Base-by-base conservation (phyloP, 1,284 basidiomycete genomes). In the Boletus mariae region DNA sequence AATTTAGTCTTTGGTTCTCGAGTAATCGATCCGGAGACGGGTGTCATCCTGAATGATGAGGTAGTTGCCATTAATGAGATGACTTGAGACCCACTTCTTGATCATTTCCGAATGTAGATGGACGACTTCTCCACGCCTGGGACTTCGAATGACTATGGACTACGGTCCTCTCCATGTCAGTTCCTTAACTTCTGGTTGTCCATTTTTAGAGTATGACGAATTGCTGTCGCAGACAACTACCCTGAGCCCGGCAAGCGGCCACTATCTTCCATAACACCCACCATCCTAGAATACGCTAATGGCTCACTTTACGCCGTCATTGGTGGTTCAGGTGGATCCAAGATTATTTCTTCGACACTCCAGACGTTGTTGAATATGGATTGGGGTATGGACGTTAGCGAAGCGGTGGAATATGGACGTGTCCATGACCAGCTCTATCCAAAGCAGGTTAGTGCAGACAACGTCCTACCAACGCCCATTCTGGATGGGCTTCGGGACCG, bases 371-470 rank as follows among this genome's bases (percentile, higher is more conserved):
- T 97, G 23, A 93, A 96, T 68, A 67, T 93, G 23, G 78, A 90
- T 52, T 90, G 89, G 80, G 94, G 89, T 0, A 76, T 91, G 71
- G 85, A 96, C 63, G 69, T 90, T 31, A 85, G 87, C 54, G 69
- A 79, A 31, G 92, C 95, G 0, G 84, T 98, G 35, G 96, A 98
- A 70, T 80, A 74, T 57, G 87, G 91, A 0, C 79, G 95, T n/a
- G 67, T 97, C n/a, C 95, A 98, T 66, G 84, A 97, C 66, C 96
- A 98, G 68, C 75, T 97, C 28, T 87, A 86, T 57, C 95, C 96
- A 0, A 55, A 67, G 13, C 43, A 71, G 26, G 77, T 91, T 5
- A 80, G 86, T 12, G 78, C 82, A 29, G 94, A 96, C 59, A 71
- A 77, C 56, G 76, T 79, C 0, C 83, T 86, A 61, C 80, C 84